Conservation (phyloP, 1,139 yeast genomes). For the Pichia sp. region DNA sequence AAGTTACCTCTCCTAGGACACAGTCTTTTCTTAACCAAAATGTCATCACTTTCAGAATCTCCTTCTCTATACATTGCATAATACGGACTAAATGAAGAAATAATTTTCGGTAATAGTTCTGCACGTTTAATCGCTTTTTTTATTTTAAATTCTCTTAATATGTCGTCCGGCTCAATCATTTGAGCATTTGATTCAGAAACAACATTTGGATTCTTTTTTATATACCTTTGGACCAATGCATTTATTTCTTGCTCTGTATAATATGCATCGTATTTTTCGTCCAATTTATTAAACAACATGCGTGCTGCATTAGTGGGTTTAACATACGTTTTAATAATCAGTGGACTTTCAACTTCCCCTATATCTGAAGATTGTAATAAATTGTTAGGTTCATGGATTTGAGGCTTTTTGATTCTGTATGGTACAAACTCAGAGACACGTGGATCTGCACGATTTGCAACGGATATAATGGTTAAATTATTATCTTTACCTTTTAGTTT, state of each 20-base stretch:
- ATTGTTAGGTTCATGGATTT: constrained; percentile 22
- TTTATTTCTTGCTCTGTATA: constrained; percentile 55
- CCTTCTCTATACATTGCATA: constrained; percentile 53
- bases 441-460: constrained; percentile 42
- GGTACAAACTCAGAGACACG: constrained; percentile 56
- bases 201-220: constrained; percentile 41
- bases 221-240: constrained; percentile 47
- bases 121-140: constrained; percentile 37
- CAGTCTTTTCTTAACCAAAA: constrained; percentile 16
- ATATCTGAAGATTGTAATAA: constrained; percentile 1
- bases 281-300: constrained; percentile 44
- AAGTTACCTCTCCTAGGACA: constrained; percentile 54
- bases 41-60: constrained; percentile 26
- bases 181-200: constrained; percentile 43
- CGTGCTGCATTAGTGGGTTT: constrained; percentile 51
- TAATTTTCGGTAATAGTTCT: constrained; percentile 31
- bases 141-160: constrained; percentile 27
- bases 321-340: constrained; percentile 40
- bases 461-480: constrained; percentile 53
- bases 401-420: constrained; percentile 39
- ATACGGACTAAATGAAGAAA: constrained; percentile 24
- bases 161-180: constrained; percentile 49
- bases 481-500: constrained; percentile 73
- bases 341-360: constrained; percentile 17
- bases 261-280: constrained; percentile 33